Evolutionary conservation across 108 stramenopile species (phyloP).

Genomic region (Pseudonitzschia multistriata): DNA sequence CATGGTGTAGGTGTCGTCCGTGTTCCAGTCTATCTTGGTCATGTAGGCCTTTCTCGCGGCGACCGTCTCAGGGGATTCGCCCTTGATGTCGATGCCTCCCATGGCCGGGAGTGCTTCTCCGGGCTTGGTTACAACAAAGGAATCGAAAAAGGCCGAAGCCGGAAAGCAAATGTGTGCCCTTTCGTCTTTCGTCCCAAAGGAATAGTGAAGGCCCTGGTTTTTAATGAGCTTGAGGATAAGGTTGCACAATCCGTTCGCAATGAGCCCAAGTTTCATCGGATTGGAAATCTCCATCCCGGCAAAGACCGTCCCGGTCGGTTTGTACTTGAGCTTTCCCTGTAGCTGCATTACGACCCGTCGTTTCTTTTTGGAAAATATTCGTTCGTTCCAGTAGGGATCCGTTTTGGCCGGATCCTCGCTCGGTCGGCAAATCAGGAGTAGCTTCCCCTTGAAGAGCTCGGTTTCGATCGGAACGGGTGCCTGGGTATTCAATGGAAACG

Average conservation of each 20-base stretch:
- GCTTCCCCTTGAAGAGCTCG: conserved; percentile 54
- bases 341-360: conserved; percentile 64
- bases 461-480: conserved; percentile 45
- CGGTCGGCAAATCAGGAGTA: conserved; percentile 49
- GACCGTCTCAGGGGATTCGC: conserved; percentile 46
- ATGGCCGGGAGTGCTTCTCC: conserved; percentile 53
- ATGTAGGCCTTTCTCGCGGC: conserved; percentile 36
- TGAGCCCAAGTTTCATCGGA: conserved; percentile 72
- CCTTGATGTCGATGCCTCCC: conserved; percentile 35
- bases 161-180: conserved; percentile 57
- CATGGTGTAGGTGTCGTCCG: conserved; percentile 62
- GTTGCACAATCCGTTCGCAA: conserved; percentile 58
- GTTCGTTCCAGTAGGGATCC: conserved; percentile 58
- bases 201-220: conserved; percentile 56
- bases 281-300: conserved; percentile 73
- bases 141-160: conserved; percentile 56
- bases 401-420: conserved; percentile 30
- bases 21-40: conserved; percentile 51
- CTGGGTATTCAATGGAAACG: conserved; percentile 43
- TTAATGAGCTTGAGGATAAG: conserved; percentile 41
- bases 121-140: conserved; percentile 54
- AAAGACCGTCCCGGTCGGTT: conserved; percentile 61
- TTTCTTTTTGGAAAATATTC: conserved; percentile 57
- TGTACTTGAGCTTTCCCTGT: conserved; percentile 77
- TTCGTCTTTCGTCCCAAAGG: conserved; percentile 68